Evolutionary conservation across 768 basidiomycete species (phyloP), one percentile per base, ranked within the genome.

Genomic region (Nidularia pulvinata): DNA sequence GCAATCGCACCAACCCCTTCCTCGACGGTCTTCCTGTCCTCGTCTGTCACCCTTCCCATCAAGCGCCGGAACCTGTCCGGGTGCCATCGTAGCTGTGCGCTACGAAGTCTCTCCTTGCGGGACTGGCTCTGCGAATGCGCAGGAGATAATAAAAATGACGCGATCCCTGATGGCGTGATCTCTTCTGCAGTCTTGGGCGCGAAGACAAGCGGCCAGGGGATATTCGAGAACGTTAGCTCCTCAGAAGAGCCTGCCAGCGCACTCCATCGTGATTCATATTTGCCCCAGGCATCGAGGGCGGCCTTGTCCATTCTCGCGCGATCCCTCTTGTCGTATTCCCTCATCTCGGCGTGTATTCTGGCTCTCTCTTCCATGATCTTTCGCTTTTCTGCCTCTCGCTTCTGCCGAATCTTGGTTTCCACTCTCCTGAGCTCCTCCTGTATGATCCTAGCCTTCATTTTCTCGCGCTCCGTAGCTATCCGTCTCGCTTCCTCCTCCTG

Each of bases 21-120:
- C 59, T 88, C 82, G 4, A 91, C 82, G 33, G 59, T 59, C 16
- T 57, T 71, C 61, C 62, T 81, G 36, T 91, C 88, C 47, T 71
- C 69, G 36, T 77, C 79, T 3, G 60, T 63, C 2, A 91, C 82
- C 60, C 82, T 75, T 11, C 61, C 65, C 50, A 88, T 65, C 43
- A 88, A 56, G 37, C 86, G 71, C 53, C 79, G 69, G 71, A 91
- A 91, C 45, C 88, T 73, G 67, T 93, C 91, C 3, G 91, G 91
- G 63, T 93, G 91, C 89, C 89, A 92, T 43, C 88, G 76, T 19
- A 88, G 78, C 66, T 88, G 78, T 0, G 87, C 89, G 30, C 67
- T 74, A 46, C 83, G 80, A 55, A 91, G 79, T 54, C 88, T 77
- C 51, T 91, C 88, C 65, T 83, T 89, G 56, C 75, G 77, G 36